Evolutionary conservation across 2,329 filamentous ascomycete species (phyloP), one percentile per base, ranked within the genome.

Genomic region (Fusarium sterilihyphosum): DNA sequence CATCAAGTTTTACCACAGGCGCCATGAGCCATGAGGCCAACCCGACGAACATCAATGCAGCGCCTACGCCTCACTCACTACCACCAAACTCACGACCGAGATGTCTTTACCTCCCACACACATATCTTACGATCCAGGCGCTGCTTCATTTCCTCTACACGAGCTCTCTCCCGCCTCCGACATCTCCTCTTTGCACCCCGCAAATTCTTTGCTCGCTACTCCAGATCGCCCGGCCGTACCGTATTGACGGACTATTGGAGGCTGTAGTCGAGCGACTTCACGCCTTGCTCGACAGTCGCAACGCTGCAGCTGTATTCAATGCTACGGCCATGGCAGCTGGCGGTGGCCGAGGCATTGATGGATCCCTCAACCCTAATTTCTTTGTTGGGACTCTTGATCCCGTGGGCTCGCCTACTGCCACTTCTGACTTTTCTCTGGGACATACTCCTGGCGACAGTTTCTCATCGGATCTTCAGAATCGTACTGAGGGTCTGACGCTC

Each of bases 321-420:
- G 96, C 96, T 1, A 96, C 96, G 1, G 96, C 96, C 61, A 98
- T 98, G 96, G 96, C 95, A 2, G 96, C 96, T 3, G 96, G 96
- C 17, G 95, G 96, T 33, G 96, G 96, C 1, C 91, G 95, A 54
- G 93, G 94, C 54, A 94, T 96, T 35, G 92, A 93, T 61, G 94
- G 88, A 43, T 86, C 85, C 4, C 83, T 91, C 37, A 91, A 91
- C 77, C 91, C 90, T 65, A 91, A 91, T 78, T 91, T 88, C 80
- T 91, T 89, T 77, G 86, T 90, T 11, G 83, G 86, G 12, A 84
- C 85, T 78, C 76, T 86, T 31, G 87, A 88, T 41, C 82, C 82
- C 4, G 80, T 87, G 18, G 79, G 76, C 29, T 82, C 81, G 44
- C 82, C 80, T 4, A 79, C 78, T 2, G 74, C 77, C 12, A 82